Percentiles rank a stretch among this genome's conserved stretches.
Evolutionary conservation across 805 yeast genomes (phyloP).

Genomic region (Yamadazyma phyllophila): DNA sequence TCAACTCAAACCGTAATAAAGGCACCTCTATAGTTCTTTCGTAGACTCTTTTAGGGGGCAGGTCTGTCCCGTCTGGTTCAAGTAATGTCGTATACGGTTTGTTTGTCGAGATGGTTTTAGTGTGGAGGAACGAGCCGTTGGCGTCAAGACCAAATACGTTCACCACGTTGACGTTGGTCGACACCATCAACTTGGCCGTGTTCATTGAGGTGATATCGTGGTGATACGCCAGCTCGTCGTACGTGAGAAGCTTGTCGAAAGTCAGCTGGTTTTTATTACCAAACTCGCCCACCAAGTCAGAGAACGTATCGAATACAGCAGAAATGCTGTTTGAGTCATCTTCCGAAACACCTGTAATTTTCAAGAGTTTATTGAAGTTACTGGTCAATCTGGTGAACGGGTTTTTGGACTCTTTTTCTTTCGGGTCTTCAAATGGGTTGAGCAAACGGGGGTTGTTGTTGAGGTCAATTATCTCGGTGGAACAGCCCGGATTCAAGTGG

Average conservation of each 20-base stretch:
- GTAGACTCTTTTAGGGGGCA: constrained; percentile 10
- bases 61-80: constrained; percentile 6
- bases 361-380: constrained; percentile 30
- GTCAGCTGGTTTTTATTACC: constrained; percentile 2
- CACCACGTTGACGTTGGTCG: constrained; percentile 50
- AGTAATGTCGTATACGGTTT: constrained; percentile 22
- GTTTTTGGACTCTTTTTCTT: constrained; percentile 17
- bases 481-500: constrained; percentile 56
- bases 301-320: constrained; percentile 5
- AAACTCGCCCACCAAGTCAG: constrained; percentile 8
- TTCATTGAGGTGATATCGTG: constrained; percentile 7
- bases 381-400: constrained; percentile 34
- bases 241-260: constrained; percentile 11
- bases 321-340: neutral
- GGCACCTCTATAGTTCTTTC: constrained; percentile 44
- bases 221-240: constrained; percentile 7
- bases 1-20: constrained; percentile 41
- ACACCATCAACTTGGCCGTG: constrained; percentile 33
- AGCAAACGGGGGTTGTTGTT: constrained; percentile 10
- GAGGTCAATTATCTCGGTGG: constrained; percentile 22
- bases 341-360: neutral
- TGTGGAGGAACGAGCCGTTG: constrained; percentile 20
- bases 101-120: constrained; percentile 18
- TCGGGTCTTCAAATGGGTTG: constrained; percentile 9
- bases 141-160: constrained; percentile 43